Conservation (phyloP, 169 alveolate species). For the Plasmodium inui region DNA sequence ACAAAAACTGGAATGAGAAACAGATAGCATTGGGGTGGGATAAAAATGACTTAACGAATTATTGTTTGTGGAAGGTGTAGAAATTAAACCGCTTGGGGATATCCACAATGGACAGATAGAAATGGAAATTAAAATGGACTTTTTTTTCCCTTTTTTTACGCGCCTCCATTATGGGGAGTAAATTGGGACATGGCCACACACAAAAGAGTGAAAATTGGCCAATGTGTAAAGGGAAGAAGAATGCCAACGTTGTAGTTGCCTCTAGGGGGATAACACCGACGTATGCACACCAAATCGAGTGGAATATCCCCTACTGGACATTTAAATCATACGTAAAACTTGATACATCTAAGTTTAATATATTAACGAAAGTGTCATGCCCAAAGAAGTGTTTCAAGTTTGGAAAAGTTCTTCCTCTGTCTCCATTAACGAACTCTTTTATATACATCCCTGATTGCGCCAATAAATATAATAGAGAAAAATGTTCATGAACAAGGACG, state of each 20-base stretch:
- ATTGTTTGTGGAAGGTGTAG: neutral
- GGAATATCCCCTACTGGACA: neutral
- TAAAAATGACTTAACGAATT: neutral
- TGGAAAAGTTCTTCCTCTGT: conserved; percentile 92
- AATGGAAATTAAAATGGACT: neutral
- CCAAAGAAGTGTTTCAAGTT: conserved; percentile 85
- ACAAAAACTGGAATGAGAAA: neutral
- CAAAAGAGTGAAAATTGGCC: neutral
- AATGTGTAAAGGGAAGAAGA: neutral
- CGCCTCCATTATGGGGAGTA: neutral
- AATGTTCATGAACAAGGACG: conserved; percentile 85
- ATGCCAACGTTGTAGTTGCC: neutral
- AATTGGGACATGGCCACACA: neutral
- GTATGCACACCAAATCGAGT: neutral
- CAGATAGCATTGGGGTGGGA: neutral
- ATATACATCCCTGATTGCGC: conserved; percentile 92
- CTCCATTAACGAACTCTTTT: conserved; percentile 94
- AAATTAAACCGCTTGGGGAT: neutral
- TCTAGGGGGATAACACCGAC: neutral
- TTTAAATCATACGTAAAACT: conserved; percentile 21
- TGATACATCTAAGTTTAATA: conserved; percentile 71
- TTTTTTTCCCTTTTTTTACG: neutral
- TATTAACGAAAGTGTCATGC: conserved; percentile 53
- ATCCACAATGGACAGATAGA: neutral
- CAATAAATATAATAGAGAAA: conserved; percentile 85